Conservation (phyloP, 2,329 filamentous ascomycete species). For the Oidium heveae region DNA sequence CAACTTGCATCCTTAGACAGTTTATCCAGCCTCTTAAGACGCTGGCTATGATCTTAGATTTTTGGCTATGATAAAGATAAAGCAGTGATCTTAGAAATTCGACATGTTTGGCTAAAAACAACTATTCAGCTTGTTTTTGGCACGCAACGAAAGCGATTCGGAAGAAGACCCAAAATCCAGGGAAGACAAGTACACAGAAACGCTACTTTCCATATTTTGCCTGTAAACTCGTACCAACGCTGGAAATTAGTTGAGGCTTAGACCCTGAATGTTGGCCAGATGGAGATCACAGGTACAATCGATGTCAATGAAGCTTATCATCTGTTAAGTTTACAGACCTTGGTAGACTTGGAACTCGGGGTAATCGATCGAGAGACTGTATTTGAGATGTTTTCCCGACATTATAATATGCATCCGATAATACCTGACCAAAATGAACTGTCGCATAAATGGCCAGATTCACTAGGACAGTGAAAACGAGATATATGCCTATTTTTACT, state of each 20-base stretch:
- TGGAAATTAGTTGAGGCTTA: background rate
- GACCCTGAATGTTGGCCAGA: background rate
- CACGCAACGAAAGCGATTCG: background rate
- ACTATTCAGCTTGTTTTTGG: background rate
- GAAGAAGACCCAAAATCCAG: background rate
- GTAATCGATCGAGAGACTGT: background rate
- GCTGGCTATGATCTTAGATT: background rate
- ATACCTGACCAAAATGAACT: too few relatives aligned
- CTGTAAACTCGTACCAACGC: background rate
- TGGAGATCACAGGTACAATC: background rate
- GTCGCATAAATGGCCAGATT: background rate
- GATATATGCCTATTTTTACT: background rate
- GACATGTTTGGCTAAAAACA: background rate
- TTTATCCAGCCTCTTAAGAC: background rate
- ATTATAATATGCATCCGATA: background rate
- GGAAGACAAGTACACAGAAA: background rate
- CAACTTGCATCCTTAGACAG: background rate
- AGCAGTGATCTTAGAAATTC: background rate
- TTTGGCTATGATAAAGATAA: background rate
- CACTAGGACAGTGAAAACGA: background rate
- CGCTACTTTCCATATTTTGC: background rate
- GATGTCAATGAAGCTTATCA: background rate
- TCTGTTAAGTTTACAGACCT: background rate
- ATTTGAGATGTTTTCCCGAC: background rate
- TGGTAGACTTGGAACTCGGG: too few relatives aligned